These are phyloP conservation scores for Podaxis mareebaensis DNA, from an alignment of 768 basidiomycete species.

Conservation along the genomic window DNA sequence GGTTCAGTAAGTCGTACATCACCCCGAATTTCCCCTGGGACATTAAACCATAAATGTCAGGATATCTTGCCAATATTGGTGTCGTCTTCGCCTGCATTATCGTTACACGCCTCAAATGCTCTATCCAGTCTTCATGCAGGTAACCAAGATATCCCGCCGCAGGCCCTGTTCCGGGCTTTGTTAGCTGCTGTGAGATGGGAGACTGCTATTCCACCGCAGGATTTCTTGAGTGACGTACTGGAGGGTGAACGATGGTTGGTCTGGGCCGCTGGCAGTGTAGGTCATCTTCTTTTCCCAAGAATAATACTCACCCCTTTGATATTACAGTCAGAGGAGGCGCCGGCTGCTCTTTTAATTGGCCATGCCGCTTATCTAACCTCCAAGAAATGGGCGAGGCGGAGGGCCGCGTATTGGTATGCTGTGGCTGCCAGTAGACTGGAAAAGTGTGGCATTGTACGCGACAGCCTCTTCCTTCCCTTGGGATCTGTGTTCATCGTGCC, in stretches of 20 bases:
- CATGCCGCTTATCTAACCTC: conserved; percentile 76
- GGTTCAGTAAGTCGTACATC: conserved; percentile 65
- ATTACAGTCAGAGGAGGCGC: conserved; percentile 65
- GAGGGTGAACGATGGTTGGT: conserved; percentile 87
- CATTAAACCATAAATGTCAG: conserved; percentile 35
- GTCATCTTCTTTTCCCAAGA: conserved; percentile 27
- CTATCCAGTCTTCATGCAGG: conserved; percentile 48
- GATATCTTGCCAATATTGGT: conserved; percentile 80
- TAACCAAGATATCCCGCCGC: conserved; percentile 52
- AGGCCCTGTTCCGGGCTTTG: conserved; percentile 69
- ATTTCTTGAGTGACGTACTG: conserved; percentile 57
- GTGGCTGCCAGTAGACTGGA: conserved; percentile 76
- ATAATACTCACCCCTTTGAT: conserved; percentile 24
- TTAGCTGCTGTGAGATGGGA: conserved; percentile 79
- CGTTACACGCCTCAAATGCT: conserved; percentile 62
- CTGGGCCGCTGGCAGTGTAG: conserved; percentile 80
- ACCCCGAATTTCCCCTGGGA: background rate
- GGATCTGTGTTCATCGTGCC: conserved; percentile 11
- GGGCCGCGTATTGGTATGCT: conserved; percentile 80
- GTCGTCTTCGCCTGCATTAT: conserved; percentile 62
- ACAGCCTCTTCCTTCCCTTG: background rate
- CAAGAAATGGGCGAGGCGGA: conserved; percentile 54
- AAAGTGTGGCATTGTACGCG: conserved; percentile 80
- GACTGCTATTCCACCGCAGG: conserved; percentile 52
- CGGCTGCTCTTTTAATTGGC: conserved; percentile 75